Base-by-base conservation (phyloP, 106 monocot genomes). In the Acorus gramineus region DNA sequence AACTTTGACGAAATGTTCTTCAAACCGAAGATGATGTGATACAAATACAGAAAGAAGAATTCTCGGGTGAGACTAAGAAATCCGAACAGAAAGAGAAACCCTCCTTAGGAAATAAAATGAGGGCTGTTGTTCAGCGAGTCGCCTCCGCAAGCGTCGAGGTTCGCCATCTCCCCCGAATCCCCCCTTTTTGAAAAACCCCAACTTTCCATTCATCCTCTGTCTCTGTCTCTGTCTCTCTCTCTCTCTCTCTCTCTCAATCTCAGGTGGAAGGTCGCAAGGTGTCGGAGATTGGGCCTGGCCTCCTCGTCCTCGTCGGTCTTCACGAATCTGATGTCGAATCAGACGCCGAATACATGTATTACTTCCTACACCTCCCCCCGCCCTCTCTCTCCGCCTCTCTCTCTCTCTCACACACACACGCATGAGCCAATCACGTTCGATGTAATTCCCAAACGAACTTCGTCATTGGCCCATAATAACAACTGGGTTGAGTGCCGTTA, bases 131-230 rank as follows among this genome's bases (percentile, higher is more conserved):
- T 53, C 94, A 94, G 79, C 83, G 94, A 4, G 94, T 89, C 47
- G 58, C 76, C 53, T 94, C 89, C 47, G 89, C 94, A 56, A 78
- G 84, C 68, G 94, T 94, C 49, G 94, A 94, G 89, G 94, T 94
- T 9, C 8, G 54, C 2, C 42, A 8, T n/a, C 14, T n/a, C n/a
- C 3, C 10, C 42, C 6, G 11, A 13, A 13, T 49, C 3, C 14
- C 0, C 44, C 49, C 7, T 62, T 14, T 46, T 6, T 3, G 2
- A 4, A 47, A 5, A 9, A 49, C 0, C 48, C n/a, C 48, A 45
- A 12, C 4, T 62, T 52, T 14, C n/a, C 28, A 50, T 59, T 47
- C 28, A 10, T 50, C 4, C n/a, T 11, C 44, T 5, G 5, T 53
- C 2, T 4, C 3, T 43, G 0, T n/a, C n/a, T n/a, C 13, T 1